Evolutionary conservation across 805 yeast genomes (phyloP), one percentile per base, ranked within the genome.

Genomic region (Suhomyces faveliae): DNA sequence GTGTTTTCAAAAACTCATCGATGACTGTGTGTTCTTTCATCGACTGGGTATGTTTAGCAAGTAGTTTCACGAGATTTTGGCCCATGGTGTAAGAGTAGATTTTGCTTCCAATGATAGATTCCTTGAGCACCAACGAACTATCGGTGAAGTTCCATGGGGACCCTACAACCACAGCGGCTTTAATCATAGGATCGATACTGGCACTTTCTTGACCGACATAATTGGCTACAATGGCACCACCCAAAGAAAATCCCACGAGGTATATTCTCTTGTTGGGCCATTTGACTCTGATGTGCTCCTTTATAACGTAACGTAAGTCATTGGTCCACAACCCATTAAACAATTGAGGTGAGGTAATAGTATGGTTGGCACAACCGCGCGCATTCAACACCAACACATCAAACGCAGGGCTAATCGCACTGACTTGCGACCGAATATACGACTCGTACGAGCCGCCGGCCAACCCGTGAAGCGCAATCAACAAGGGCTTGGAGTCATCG

Each of bases 371-470:
- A 65, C 92, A 86, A 3, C 95, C 95, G 59, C 95, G 73, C 13
- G 87, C 75, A 60, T 85, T 85, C 42, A 87, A 59, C 15, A 83
- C 85, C 42, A 83, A 60, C 17, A 73, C 84, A 64, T 84, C 81
- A 60, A 82, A 74, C 4, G 65, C 64, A 1, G 62, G 56, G 25
- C 77, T 72, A 42, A 84, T 64, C 17, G 67, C 63, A 40, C 69
- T 67, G 30, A 80, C 65, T 33, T 82, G 67, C 7, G 85, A 77
- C 52, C 89, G 74, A 41, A 86, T 78, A 48, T 83, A 83, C 17
- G 87, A 81, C 61, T 87, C 94, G 56, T 83, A 87, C 12, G 89
- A 82, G 1, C 95, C 95, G 49, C 94, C 92, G 22, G 87, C 85
- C 33, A 87, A 70, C 1, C 94, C 95, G 58, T 87, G 92, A 42